Base-by-base conservation (phyloP, 208 protist genomes). In the Porcisia hertigi region DNA sequence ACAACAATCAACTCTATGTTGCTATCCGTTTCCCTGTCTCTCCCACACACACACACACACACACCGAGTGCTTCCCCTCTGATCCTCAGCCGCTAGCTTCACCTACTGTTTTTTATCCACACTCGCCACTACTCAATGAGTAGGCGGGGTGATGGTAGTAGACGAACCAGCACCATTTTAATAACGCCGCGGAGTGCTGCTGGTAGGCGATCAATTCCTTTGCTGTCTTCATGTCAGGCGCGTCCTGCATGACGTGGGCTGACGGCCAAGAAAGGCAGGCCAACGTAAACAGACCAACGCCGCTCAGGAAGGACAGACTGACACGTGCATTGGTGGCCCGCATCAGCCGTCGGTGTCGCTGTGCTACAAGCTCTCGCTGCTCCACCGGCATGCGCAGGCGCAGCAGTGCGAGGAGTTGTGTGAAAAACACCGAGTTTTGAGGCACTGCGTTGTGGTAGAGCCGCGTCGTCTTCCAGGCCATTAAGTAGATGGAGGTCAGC, bases 141-240 rank as follows among this genome's bases (percentile, higher is more conserved):
- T 96, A 96, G 20, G 82, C 85, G 14, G 92, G 92, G 76, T 96
- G 92, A 77, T 94, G 88, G 75, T 94, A 92, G 76, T 96, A 96
- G 36, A 96, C 89, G 70, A 83, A 83, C 90, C 90, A 93, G 71
- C 94, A 81, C 92, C 92, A 96, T 60, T 86, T 88, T 73, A 96
- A 76, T 30, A 80, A 75, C 1, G 75, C 41, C 72, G 89, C 83
- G 25, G 87, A 78, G 77, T 94, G 88, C 43, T 88, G 77, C 72
- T 96, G 92, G 74, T 89, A 94, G 11, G 83, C 84, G 43, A 90
- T 77, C 59, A 80, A 70, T 47, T 86, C 49, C 70, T 89, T 91
- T 8, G 81, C 87, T 23, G 84, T 25, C 36, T 84, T 69, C 47
- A 93, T 81, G 63, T 94, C 90, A 5, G 90, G 88, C 6, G 85